Evolutionary conservation across 1,139 yeast genomes (phyloP).

Genomic region (Taphrina confusa): DNA sequence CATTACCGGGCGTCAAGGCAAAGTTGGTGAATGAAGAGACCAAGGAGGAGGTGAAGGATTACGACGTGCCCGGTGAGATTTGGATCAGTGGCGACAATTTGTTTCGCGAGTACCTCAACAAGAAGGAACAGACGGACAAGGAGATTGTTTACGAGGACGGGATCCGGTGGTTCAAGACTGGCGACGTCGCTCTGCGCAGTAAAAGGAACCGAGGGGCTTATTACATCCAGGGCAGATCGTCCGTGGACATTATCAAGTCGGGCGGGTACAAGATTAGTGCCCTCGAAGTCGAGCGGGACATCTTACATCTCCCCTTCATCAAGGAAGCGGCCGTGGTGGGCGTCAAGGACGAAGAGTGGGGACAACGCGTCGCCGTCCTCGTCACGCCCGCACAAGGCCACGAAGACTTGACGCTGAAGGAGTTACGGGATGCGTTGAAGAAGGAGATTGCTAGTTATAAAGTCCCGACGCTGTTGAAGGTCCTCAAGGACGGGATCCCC

Average conservation of each 20-base stretch:
- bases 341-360: slow-evolving; percentile 47
- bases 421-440: slow-evolving; percentile 43
- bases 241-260: slow-evolving; percentile 46
- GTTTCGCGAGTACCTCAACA: slow-evolving; percentile 46
- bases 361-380: slow-evolving; percentile 47
- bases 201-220: slow-evolving; percentile 43
- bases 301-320: slow-evolving; percentile 42
- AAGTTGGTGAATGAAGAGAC: slow-evolving; percentile 45
- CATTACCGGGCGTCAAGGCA: slow-evolving; percentile 46
- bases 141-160: slow-evolving; percentile 42
- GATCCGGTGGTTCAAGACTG: slow-evolving; percentile 47
- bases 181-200: slow-evolving; percentile 46
- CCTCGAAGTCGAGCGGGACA: slow-evolving; percentile 48
- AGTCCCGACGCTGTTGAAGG: slow-evolving; percentile 43
- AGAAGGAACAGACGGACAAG: slow-evolving; percentile 46
- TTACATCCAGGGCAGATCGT: slow-evolving; percentile 47
- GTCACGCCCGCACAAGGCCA: slow-evolving; percentile 40
- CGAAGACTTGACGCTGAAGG: slow-evolving; percentile 39
- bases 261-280: slow-evolving; percentile 42
- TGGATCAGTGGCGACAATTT: slow-evolving; percentile 46
- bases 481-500: slow-evolving; percentile 42
- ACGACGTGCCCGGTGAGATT: slow-evolving; percentile 45
- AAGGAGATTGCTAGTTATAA: slow-evolving; percentile 44
- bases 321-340: slow-evolving; percentile 48
- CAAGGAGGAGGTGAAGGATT: slow-evolving; percentile 37